A percentile compares a stretch with the other conserved stretches of the same genome.
phyloP scores from a whole-genome alignment of 1,139 yeast genomes.

The Yamadazyma atlantica region DNA sequence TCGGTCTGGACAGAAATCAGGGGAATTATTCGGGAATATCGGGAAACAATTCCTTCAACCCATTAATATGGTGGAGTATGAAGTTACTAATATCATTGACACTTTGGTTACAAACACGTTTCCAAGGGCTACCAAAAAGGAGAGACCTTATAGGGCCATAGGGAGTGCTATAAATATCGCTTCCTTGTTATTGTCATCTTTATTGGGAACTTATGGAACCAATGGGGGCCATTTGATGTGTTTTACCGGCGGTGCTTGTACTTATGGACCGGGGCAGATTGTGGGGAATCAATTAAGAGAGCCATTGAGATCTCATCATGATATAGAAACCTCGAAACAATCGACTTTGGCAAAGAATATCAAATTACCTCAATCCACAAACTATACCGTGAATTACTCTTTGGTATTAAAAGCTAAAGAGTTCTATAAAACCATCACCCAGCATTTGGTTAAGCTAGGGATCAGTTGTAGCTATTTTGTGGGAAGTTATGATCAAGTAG shows the following conservation, averaged over 20 bases:
- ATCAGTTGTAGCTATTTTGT: slow-evolving; percentile 57
- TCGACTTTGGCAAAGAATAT: slow-evolving; percentile 22
- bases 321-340: slow-evolving; percentile 44
- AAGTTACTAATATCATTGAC: slow-evolving; percentile 53
- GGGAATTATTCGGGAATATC: slow-evolving; percentile 23
- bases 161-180: slow-evolving; percentile 72
- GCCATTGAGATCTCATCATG: slow-evolving; percentile 61
- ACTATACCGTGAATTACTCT: slow-evolving; percentile 26
- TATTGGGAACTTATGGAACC: slow-evolving; percentile 37
- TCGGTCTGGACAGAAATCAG: slow-evolving; percentile 6
- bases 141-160: slow-evolving; percentile 58
- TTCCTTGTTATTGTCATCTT: slow-evolving; percentile 45
- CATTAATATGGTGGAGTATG: slow-evolving; percentile 54
- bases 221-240: slow-evolving; percentile 63
- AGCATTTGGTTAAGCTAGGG: slow-evolving; percentile 40
- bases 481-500: slow-evolving; percentile 69
- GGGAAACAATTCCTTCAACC: slow-evolving; percentile 47
- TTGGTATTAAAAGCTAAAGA: slow-evolving; percentile 34
- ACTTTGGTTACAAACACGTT: slow-evolving; percentile 54
- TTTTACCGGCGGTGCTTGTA: slow-evolving; percentile 61
- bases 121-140: slow-evolving; percentile 41
- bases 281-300: slow-evolving; percentile 50
- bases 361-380: slow-evolving; percentile 29
- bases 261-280: slow-evolving; percentile 56
- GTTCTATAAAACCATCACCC: slow-evolving; percentile 48